Evolutionary conservation across 1,284 basidiomycete species (phyloP).

Genomic region (Lignosus rhinocerotis): DNA sequence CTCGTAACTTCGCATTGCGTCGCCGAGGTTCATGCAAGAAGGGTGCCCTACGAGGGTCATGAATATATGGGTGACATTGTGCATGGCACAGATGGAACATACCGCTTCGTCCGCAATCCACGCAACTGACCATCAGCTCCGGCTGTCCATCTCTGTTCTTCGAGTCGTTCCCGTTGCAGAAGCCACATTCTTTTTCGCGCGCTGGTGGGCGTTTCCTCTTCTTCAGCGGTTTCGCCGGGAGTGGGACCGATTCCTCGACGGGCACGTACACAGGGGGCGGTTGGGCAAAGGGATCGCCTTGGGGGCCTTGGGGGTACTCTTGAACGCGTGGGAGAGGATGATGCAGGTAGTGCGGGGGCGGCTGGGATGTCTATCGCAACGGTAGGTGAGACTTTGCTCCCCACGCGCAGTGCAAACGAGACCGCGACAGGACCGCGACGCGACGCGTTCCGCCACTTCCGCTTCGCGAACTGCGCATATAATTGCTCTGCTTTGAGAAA

Average conservation of each 20-base stretch:
- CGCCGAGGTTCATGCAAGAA: conserved; percentile 69
- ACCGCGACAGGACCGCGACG: conserved; percentile 33
- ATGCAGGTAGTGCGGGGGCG: conserved; percentile 18
- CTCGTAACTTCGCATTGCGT: conserved; percentile 65
- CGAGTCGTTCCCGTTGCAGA: conserved; percentile 62
- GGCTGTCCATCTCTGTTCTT: conserved; percentile 55
- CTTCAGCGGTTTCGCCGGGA: conserved; percentile 35
- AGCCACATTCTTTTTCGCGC: conserved; percentile 64
- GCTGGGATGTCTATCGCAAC: conserved; percentile 21
- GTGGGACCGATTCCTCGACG: conserved; percentile 38
- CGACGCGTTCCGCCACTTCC: conserved; percentile 35
- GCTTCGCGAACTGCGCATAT: conserved; percentile 18
- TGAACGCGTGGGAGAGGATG: conserved; percentile 23
- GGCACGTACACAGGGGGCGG: conserved; percentile 52
- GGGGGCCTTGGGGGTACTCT: conserved; percentile 68
- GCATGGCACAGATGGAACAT: conserved; percentile 24
- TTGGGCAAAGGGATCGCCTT: conserved; percentile 77
- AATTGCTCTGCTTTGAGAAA: neutral
- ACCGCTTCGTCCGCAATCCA: conserved; percentile 68
- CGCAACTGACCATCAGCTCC: conserved; percentile 71
- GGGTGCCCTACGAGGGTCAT: conserved; percentile 62
- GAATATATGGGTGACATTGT: conserved; percentile 3
- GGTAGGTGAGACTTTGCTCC: conserved; percentile 17
- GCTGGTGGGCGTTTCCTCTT: conserved; percentile 56
- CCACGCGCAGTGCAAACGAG: conserved; percentile 18